These are phyloP conservation scores for Fusarium anguioides DNA, from an alignment of 2,329 filamentous ascomycete species.

Conservation along the genomic window DNA sequence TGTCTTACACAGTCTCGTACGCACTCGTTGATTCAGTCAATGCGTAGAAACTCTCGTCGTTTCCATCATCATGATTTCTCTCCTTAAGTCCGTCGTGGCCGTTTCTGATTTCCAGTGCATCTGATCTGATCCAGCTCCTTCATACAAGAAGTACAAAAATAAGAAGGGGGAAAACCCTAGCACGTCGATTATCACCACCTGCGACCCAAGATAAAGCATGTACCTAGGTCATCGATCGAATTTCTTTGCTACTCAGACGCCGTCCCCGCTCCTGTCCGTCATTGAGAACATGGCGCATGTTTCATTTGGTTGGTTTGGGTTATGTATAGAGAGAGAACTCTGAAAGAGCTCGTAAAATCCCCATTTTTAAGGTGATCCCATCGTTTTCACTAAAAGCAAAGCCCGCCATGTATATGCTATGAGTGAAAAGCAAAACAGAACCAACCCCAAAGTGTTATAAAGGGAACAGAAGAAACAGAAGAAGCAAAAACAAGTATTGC, in stretches of 20 bases:
- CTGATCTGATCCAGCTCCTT: constrained; percentile 34
- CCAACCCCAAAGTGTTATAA: constrained; percentile 26
- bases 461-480: constrained; percentile 11
- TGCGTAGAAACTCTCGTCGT: constrained; percentile 19
- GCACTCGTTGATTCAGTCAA: constrained; percentile 24
- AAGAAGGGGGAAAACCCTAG: constrained; percentile 17
- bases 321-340: constrained; percentile 1
- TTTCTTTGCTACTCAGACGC: constrained; percentile 22
- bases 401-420: constrained; percentile 14
- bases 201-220: constrained; percentile 12
- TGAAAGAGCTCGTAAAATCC: neutral
- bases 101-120: constrained; percentile 28
- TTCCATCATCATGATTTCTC: constrained; percentile 22
- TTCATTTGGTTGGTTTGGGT: constrained; percentile 17
- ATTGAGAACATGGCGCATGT: constrained; percentile 13
- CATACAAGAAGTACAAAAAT: constrained; percentile 35
- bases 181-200: constrained; percentile 27
- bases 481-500: neutral
- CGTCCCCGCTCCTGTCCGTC: constrained; percentile 4
- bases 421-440: constrained; percentile 13
- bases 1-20: constrained; percentile 22
- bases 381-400: constrained; percentile 13
- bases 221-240: constrained; percentile 11
- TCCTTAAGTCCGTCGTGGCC: constrained; percentile 14
- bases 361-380: neutral